Percentiles rank a stretch among this genome's conserved stretches.
phyloP scores from a whole-genome alignment of 176 grass and related monocot species.

The Avena insularis region DNA sequence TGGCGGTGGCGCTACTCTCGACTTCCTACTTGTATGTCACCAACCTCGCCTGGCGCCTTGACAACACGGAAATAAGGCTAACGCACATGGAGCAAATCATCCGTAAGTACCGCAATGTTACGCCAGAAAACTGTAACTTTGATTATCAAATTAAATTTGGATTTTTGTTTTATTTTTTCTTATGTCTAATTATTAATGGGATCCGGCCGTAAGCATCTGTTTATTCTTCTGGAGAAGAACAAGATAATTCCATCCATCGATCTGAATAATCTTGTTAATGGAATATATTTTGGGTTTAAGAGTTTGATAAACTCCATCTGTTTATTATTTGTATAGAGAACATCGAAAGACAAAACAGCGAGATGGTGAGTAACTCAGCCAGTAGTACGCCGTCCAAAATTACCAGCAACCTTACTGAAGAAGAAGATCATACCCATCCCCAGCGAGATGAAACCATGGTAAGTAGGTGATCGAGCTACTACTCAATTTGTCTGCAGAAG shows the following conservation, averaged over 20 bases:
- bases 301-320: neutral
- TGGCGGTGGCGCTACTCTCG: neutral
- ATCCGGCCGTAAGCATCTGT: too few species aligned
- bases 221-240: too few species aligned
- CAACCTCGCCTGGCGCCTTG: neutral
- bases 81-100: neutral
- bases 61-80: neutral
- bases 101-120: neutral
- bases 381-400: neutral
- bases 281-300: neutral
- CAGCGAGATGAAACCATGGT: neutral
- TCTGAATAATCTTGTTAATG: neutral
- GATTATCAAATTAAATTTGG: too few species aligned
- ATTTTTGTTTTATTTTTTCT: too few species aligned
- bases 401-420: neutral
- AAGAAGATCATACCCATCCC: neutral
- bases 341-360: neutral
- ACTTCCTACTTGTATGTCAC: too few species aligned
- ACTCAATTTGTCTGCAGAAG: neutral
- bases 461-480: neutral
- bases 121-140: too few species aligned
- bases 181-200: too few species aligned
- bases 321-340: neutral
- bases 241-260: too few species aligned
- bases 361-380: neutral